A percentile compares a stretch with the other conserved stretches of the same genome.
phyloP scores from a whole-genome alignment of 129 eudicot species.

The Daucus carota region DH1_v3.0 NC_030389.2:44407501-44408000 shows the following conservation, averaged over 20 bases:
- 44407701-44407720: constrained; percentile 81
- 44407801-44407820: constrained; percentile 93
- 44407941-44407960: background rate
- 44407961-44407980: background rate
- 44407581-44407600: background rate
- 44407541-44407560: no score
- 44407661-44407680: constrained; percentile 46
- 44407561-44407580: no score
- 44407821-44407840: constrained; percentile 95
- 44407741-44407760: constrained; percentile 53
- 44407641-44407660: constrained; percentile 66
- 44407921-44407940: background rate
- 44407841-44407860: constrained; percentile 76
- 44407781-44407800: constrained; percentile 92
- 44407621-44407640: constrained; percentile 43
- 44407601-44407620: constrained; percentile 6
- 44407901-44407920: background rate
- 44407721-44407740: constrained; percentile 68
- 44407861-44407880: background rate
- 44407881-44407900: background rate
- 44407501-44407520: no score
- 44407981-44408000: background rate
- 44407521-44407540: no score
- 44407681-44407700: constrained; percentile 58
- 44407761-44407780: constrained; percentile 62